Evolutionary conservation across 305 asterid species (phyloP), one percentile per base, ranked within the genome.

Genomic region (Euphrasia arctica): DNA sequence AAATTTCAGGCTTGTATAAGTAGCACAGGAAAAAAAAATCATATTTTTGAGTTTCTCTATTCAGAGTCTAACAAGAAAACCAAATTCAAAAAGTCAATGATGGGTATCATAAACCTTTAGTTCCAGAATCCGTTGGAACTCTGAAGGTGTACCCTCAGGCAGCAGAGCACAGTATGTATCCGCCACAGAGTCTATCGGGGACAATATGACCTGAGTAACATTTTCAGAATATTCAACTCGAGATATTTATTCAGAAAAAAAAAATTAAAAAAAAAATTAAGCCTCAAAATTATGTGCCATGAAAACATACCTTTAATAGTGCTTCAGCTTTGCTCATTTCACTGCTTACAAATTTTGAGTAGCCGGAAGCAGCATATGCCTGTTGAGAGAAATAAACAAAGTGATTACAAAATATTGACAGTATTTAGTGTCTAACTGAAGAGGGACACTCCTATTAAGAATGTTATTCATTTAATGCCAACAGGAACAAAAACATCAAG

Each of bases 291-390:
- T 43, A 34, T 63, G 54, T 31, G 43, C 56, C 50, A 43, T n/a
- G 31, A 57, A 63, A 56, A 65, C 71, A 70, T 74, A 88, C 97
- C 95, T 93, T 93, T 64, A 93, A 75, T 48, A 93, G 80, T 73
- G 99, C 97, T 84, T 93, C 99, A 52, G 99, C 99, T 84, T 93
- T 93, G 95, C 99, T 93, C 97, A 90, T 93, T 79, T 93, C 99
- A 63, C 95, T 87, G 79, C 86, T 85, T 14, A 90, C 97, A 78
- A 88, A 93, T 73, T 86, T 93, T 58, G 97, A 83, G 79, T 90
- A 93, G 80, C 95, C 87, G 58, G 92, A 75, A 76, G 88, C 97
- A 70, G 88, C 91, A 49, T 95, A 83, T 69, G 87, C 80, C 98
- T 92, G 74, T 65, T 72, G 47, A 36, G 71, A 67, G 69, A 65